phyloP scores from a whole-genome alignment of 768 basidiomycete genomes.

The Aureoboletus auriporus region DNA sequence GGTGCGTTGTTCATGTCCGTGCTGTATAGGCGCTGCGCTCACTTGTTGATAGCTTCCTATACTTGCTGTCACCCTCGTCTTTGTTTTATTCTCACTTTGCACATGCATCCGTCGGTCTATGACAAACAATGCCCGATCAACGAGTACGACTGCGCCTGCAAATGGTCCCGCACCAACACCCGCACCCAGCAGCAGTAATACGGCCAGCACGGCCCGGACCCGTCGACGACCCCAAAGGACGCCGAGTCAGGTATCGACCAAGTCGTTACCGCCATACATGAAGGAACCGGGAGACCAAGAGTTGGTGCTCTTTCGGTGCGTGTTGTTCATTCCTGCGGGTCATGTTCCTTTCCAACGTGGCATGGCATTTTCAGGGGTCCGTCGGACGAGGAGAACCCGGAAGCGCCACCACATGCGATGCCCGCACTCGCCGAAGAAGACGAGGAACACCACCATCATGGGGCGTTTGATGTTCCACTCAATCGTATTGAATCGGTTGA shows the following conservation, averaged over 20 bases:
- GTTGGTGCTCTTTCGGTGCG: conserved; percentile 60
- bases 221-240: conserved; percentile 48
- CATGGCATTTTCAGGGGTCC: conserved; percentile 19
- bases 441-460: conserved; percentile 11
- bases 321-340: background rate
- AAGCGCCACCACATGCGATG: conserved; percentile 6
- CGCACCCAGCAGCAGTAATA: conserved; percentile 9
- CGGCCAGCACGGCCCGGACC: background rate
- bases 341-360: background rate
- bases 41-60: conserved; percentile 22
- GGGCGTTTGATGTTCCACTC: conserved; percentile 17
- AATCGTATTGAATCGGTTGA: conserved; percentile 24
- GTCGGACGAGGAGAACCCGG: conserved; percentile 22
- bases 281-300: conserved; percentile 84
- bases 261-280: conserved; percentile 72
- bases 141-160: background rate
- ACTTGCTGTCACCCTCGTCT: conserved; percentile 20
- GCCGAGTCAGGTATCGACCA: conserved; percentile 77
- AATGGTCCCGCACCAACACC: background rate
- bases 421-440: conserved; percentile 20
- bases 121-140: background rate
- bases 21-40: background rate
- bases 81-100: conserved; percentile 18
- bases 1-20: conserved; percentile 17
- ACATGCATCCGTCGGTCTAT: conserved; percentile 21